Percentiles rank a stretch among this genome's conserved stretches.
These are phyloP conservation scores for Raddia distichophylla DNA, from an alignment of 176 grass and related monocot species.

Conservation along the genomic window DNA sequence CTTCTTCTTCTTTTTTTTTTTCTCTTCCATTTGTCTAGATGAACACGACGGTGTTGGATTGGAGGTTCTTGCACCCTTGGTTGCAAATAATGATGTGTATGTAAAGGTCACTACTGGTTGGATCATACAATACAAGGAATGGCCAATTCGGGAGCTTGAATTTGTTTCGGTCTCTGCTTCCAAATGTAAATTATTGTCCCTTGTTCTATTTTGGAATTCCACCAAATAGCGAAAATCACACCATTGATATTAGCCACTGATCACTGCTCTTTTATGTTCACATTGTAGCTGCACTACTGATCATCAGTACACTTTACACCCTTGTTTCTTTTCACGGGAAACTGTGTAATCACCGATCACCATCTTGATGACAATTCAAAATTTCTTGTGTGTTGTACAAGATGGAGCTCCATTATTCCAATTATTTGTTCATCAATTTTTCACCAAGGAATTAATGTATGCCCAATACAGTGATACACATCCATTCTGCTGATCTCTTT, in stretches of 20 bases:
- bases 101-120: constrained; percentile 9
- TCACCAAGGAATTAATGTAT: not conserved
- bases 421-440: not conserved
- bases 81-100: constrained; percentile 29
- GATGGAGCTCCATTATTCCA: constrained; percentile 10
- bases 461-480: not conserved
- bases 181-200: constrained; percentile 28
- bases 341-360: not conserved
- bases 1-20: not conserved
- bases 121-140: constrained; percentile 27
- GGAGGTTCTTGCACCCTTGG: constrained; percentile 23
- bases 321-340: not conserved
- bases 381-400: not conserved
- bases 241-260: not conserved
- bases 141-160: constrained; percentile 19
- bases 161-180: not conserved
- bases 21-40: constrained; percentile 1
- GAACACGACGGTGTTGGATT: constrained; percentile 8
- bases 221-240: not conserved
- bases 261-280: not conserved
- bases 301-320: not conserved
- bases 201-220: not conserved
- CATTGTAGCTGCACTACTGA: constrained; percentile 1
- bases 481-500: not conserved
- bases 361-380: not conserved